These are phyloP conservation scores for Entomortierella lignicola DNA, from an alignment of 192 early-diverging fungal species.

Conservation along the genomic window DNA sequence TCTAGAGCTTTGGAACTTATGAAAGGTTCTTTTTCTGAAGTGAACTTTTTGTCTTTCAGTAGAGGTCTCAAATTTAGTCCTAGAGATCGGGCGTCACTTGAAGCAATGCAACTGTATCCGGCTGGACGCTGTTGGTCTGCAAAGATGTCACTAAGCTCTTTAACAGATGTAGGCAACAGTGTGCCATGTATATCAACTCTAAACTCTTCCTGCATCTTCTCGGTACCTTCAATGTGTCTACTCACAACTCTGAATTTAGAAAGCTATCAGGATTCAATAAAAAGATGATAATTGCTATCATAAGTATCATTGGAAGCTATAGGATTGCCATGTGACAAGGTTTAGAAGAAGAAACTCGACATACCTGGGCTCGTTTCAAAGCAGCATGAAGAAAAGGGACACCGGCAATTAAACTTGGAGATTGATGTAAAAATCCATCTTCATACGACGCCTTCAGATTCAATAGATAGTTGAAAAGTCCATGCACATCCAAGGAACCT, in stretches of 20 bases:
- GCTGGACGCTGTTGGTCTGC: constrained; percentile 5
- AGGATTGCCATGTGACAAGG: no score
- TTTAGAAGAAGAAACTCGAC: background rate
- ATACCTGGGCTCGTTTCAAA: constrained; percentile 30
- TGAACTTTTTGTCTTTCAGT: background rate
- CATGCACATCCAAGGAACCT: constrained; percentile 27
- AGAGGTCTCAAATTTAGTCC: constrained; percentile 39
- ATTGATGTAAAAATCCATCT: constrained; percentile 41
- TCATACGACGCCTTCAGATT: constrained; percentile 32
- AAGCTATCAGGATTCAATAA: background rate
- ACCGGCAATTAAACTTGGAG: constrained; percentile 27
- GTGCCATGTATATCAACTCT: constrained; percentile 39
- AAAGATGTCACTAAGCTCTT: constrained; percentile 7
- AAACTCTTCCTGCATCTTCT: constrained; percentile 35
- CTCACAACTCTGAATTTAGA: constrained; percentile 39
- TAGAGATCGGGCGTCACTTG: constrained; percentile 34
- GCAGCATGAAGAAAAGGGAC: constrained; percentile 41
- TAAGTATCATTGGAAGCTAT: no score
- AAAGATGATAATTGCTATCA: no score
- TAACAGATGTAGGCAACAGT: constrained; percentile 17
- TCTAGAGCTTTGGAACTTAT: constrained; percentile 31
- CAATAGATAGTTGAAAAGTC: constrained; percentile 33
- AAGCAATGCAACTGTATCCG: constrained; percentile 10
- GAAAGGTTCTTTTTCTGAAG: background rate
- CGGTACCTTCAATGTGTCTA: constrained; percentile 19